These are phyloP conservation scores for Syzygium oleosum DNA, from an alignment of 345 rosid genomes.

Conservation along the genomic window DNA sequence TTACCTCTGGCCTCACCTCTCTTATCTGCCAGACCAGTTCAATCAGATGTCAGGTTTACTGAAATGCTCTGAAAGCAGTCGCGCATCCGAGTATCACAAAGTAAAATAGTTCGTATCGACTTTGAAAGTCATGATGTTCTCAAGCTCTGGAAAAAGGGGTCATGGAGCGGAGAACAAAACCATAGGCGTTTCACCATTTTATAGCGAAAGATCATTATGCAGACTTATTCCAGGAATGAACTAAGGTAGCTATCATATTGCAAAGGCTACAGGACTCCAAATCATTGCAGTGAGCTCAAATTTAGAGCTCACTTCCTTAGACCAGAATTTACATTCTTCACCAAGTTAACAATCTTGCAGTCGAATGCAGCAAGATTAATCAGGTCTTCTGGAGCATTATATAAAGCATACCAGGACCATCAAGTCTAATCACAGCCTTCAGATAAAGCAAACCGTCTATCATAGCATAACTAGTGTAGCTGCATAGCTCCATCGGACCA, in stretches of 20 bases:
- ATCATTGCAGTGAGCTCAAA: background rate
- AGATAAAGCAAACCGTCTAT: background rate
- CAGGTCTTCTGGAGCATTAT: background rate
- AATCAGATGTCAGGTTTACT: background rate
- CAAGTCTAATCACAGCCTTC: background rate
- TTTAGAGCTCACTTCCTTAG: background rate
- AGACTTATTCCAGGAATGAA: background rate
- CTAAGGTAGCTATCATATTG: background rate
- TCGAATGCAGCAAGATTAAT: background rate
- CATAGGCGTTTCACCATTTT: background rate
- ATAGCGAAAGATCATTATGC: background rate
- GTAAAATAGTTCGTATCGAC: background rate
- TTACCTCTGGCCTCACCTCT: slow-evolving; percentile 57
- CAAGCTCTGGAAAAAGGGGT: background rate
- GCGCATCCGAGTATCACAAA: background rate
- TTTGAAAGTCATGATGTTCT: background rate
- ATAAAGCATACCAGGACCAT: background rate
- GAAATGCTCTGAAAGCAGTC: background rate
- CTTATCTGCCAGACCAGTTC: slow-evolving; percentile 30
- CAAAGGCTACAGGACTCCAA: background rate
- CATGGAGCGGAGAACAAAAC: background rate
- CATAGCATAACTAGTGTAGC: background rate
- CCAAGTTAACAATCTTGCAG: background rate
- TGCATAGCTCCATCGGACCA: background rate
- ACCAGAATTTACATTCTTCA: background rate